Percentiles rank a stretch among this genome's conserved stretches.
Evolutionary conservation across 805 yeast species (phyloP).

Genomic region (Metschnikowia gruessii): DNA sequence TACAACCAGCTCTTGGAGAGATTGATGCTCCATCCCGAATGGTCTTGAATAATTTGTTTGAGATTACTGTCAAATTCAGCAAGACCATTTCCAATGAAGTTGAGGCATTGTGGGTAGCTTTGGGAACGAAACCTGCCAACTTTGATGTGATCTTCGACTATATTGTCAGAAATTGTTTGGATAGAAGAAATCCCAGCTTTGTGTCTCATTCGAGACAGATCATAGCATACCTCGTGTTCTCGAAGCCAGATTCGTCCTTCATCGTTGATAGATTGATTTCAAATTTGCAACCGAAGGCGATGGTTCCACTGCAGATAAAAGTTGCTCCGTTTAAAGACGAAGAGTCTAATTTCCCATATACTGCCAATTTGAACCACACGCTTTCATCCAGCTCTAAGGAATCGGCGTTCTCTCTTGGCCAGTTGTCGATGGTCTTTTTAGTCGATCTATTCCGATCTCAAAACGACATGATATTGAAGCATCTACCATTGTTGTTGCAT

Average conservation of each 20-base stretch:
- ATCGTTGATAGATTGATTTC: conserved; percentile 60
- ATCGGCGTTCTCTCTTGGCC: conserved; percentile 82
- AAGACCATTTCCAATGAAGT: conserved; percentile 78
- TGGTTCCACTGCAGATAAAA: conserved; percentile 69
- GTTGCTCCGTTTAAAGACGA: conserved; percentile 27
- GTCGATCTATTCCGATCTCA: conserved; percentile 76
- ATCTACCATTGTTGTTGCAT: conserved; percentile 74
- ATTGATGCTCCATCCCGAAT: conserved; percentile 44
- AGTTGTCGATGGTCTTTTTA: conserved; percentile 76
- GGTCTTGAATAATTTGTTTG: conserved; percentile 79
- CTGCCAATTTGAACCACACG: conserved; percentile 67
- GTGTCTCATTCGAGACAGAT: conserved; percentile 81
- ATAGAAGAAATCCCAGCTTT: conserved; percentile 65
- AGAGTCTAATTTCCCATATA: conserved; percentile 51
- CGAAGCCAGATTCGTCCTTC: conserved; percentile 45
- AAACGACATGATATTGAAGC: conserved; percentile 55
- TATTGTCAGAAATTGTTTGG: conserved; percentile 63
- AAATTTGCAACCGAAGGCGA: conserved; percentile 76
- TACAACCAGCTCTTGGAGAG: conserved; percentile 5
- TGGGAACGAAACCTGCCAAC: conserved; percentile 74
- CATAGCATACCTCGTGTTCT: conserved; percentile 66
- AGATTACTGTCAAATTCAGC: conserved; percentile 76
- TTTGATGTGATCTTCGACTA: conserved; percentile 70
- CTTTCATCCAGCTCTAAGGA: conserved; percentile 55
- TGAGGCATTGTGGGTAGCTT: conserved; percentile 92